Percentiles rank a stretch among this genome's conserved stretches.
phyloP scores from a whole-genome alignment of 768 basidiomycete species.

The Russula sp. region DNA sequence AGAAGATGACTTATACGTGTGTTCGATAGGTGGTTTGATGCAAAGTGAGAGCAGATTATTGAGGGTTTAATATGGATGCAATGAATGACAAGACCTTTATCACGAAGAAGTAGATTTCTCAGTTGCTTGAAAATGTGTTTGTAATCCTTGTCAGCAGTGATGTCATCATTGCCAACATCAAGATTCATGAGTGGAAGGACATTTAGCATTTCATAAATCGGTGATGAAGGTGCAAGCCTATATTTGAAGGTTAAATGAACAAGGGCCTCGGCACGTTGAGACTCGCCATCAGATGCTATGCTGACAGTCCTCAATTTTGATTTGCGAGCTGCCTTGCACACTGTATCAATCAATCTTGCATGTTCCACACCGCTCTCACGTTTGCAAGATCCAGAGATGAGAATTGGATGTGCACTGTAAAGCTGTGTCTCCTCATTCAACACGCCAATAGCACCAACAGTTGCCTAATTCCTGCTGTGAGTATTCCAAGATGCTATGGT shows the following conservation, averaged over 20 bases:
- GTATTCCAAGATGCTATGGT: too few species aligned
- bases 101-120: neutral
- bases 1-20: too few species aligned
- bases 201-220: neutral
- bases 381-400: conserved; percentile 3
- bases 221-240: neutral
- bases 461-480: too few species aligned
- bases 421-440: neutral
- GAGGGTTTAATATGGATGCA: too few species aligned
- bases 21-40: too few species aligned
- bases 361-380: neutral
- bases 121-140: neutral
- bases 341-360: neutral
- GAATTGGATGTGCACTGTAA: neutral
- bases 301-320: neutral
- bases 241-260: neutral
- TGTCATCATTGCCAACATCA: neutral
- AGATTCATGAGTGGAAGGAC: neutral
- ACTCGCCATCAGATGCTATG: neutral
- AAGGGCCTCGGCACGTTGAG: neutral
- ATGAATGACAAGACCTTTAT: neutral
- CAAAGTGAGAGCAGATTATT: too few species aligned
- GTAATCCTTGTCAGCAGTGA: conserved; percentile 3
- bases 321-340: neutral
- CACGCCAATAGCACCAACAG: neutral